These are phyloP conservation scores for Naematelia encephala DNA, from an alignment of 768 basidiomycete species.

Conservation along the genomic window DNA sequence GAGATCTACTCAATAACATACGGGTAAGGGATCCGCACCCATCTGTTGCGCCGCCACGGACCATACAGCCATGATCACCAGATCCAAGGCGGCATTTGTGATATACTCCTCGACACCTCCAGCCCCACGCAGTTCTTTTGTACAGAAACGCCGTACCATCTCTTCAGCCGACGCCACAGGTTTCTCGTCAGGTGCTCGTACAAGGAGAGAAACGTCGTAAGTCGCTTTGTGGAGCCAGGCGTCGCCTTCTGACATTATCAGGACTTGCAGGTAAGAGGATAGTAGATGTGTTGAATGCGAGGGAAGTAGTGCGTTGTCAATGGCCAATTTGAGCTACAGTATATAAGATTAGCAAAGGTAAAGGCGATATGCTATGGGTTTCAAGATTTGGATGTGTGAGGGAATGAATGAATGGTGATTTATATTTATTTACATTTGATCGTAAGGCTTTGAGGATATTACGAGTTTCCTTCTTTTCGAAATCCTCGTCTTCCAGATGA, in stretches of 20 bases:
- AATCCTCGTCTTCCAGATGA: slow-evolving; percentile 74
- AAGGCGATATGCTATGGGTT: neutral
- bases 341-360: slow-evolving; percentile 2
- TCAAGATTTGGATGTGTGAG: no score
- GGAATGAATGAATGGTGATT: no score
- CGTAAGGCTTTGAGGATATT: slow-evolving; percentile 69
- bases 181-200: slow-evolving; percentile 51
- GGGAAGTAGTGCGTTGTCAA: slow-evolving; percentile 69
- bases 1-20: slow-evolving; percentile 52
- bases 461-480: slow-evolving; percentile 64
- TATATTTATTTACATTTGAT: slow-evolving; percentile 55
- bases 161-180: slow-evolving; percentile 73
- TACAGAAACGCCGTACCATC: slow-evolving; percentile 81
- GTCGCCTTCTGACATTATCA: slow-evolving; percentile 95
- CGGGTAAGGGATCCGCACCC: slow-evolving; percentile 64
- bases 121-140: slow-evolving; percentile 68
- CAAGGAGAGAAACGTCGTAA: slow-evolving; percentile 64
- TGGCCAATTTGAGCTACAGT: slow-evolving; percentile 82
- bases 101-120: slow-evolving; percentile 82
- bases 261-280: slow-evolving; percentile 87
- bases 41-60: slow-evolving; percentile 61
- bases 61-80: slow-evolving; percentile 81
- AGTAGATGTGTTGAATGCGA: slow-evolving; percentile 63
- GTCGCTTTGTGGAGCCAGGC: slow-evolving; percentile 76
- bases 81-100: slow-evolving; percentile 82